A percentile compares a stretch with the other conserved stretches of the same genome.
Evolutionary conservation across 108 stramenopile species (phyloP).

Genomic region (Discostella pseudostelligera): DNA sequence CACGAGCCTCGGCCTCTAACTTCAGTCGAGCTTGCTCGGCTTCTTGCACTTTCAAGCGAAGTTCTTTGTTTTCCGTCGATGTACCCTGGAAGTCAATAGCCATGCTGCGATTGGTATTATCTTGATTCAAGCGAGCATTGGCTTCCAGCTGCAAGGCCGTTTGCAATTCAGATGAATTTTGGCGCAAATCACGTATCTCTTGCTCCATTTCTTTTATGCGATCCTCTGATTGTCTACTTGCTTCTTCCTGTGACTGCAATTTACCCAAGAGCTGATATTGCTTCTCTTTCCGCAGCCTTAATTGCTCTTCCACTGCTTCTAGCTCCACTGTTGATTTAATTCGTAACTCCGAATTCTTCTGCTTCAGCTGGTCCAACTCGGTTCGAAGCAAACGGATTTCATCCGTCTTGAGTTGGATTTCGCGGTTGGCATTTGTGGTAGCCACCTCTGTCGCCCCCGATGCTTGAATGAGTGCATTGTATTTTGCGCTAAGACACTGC

Average conservation of each 20-base stretch:
- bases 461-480: constrained; percentile 61
- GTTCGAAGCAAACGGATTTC: constrained; percentile 78
- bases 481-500: constrained; percentile 49
- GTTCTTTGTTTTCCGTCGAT: constrained; percentile 53
- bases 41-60: constrained; percentile 48
- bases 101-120: constrained; percentile 68
- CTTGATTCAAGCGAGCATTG: constrained; percentile 55
- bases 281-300: constrained; percentile 86
- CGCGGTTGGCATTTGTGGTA: constrained; percentile 53
- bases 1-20: constrained; percentile 82
- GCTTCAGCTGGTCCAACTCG: constrained; percentile 75
- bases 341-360: constrained; percentile 62
- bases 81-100: constrained; percentile 54
- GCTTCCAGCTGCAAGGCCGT: constrained; percentile 79
- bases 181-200: constrained; percentile 59
- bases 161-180: constrained; percentile 68
- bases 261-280: constrained; percentile 86
- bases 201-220: constrained; percentile 74
- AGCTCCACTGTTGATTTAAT: constrained; percentile 84
- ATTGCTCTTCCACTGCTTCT: constrained; percentile 83
- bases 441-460: constrained; percentile 74
- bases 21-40: constrained; percentile 71
- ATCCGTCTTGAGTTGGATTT: constrained; percentile 80
- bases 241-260: constrained; percentile 80
- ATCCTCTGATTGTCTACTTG: constrained; percentile 80